These are phyloP conservation scores for Backusella circina DNA, from an alignment of 192 early-diverging fungal species.

Conservation along the genomic window DNA sequence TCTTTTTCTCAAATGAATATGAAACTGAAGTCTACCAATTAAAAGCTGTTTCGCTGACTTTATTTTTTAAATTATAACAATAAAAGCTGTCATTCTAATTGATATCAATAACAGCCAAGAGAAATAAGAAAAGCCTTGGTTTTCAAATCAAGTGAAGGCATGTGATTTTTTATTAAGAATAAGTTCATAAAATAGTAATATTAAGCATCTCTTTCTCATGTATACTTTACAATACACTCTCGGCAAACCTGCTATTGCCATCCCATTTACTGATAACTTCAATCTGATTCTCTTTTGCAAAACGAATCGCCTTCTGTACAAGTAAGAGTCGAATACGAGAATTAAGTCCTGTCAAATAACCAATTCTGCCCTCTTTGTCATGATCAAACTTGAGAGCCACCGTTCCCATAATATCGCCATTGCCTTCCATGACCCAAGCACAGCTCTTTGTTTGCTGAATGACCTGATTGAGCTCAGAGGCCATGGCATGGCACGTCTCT, in stretches of 20 bases:
- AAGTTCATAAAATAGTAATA: not conserved
- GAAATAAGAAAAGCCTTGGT: too few relatives aligned
- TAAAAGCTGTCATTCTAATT: too few relatives aligned
- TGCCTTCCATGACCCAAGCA: slow-evolving; percentile 14
- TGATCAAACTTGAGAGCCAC: not conserved
- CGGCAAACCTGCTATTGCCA: not conserved
- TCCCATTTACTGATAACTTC: slow-evolving; percentile 18
- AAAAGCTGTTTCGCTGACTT: too few relatives aligned
- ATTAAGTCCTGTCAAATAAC: not conserved
- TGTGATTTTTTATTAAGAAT: too few relatives aligned
- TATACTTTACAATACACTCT: not conserved
- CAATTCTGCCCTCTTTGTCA: slow-evolving; percentile 13
- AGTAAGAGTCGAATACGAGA: not conserved
- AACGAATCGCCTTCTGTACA: slow-evolving; percentile 19
- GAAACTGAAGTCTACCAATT: too few relatives aligned
- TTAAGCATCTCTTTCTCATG: not conserved
- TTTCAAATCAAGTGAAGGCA: too few relatives aligned
- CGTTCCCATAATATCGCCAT: not conserved
- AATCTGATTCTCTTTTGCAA: slow-evolving; percentile 16
- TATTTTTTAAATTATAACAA: too few relatives aligned
- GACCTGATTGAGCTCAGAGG: not conserved
- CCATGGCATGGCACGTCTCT: not conserved
- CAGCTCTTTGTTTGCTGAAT: slow-evolving; percentile 1
- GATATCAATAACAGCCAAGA: too few relatives aligned
- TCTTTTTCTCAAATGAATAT: not conserved